Evolutionary conservation across 179 eudicot species (phyloP).

Genomic region (Pouteria campechiana): DNA sequence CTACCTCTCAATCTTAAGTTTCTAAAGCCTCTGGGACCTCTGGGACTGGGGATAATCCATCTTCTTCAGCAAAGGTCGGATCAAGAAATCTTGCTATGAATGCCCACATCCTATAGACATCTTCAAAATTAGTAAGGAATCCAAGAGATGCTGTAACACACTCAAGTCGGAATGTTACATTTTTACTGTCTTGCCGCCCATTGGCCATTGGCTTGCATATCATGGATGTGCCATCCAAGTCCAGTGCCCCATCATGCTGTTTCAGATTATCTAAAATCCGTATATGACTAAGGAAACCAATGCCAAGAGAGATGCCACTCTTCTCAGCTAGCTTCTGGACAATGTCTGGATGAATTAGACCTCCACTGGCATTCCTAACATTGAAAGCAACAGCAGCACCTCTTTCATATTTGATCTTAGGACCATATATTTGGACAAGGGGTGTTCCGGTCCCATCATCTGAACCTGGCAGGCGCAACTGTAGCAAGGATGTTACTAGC

Average conservation of each 20-base stretch:
- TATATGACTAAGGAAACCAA: constrained; percentile 51
- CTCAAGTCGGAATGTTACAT: constrained; percentile 18
- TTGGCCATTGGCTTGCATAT: constrained; percentile 35
- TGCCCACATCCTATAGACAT: constrained; percentile 53
- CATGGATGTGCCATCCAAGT: constrained; percentile 24
- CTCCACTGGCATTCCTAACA: constrained; percentile 28
- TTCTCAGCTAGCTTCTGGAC: constrained; percentile 65
- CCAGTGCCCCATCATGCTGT: constrained; percentile 22
- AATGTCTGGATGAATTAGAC: constrained; percentile 38
- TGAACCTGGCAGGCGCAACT: constrained; percentile 21
- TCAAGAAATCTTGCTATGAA: constrained; percentile 50
- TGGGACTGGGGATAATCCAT: constrained; percentile 24
- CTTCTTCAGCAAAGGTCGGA: constrained; percentile 28
- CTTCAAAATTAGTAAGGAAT: constrained; percentile 64
- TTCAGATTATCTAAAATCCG: constrained; percentile 25
- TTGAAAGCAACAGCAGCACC: constrained; percentile 65
- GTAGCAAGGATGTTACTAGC: constrained; percentile 89
- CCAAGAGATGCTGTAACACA: constrained; percentile 43
- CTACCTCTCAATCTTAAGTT: neutral
- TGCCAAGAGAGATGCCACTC: constrained; percentile 34
- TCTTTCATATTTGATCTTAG: constrained; percentile 39
- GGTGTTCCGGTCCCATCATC: constrained; percentile 15
- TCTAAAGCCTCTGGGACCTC: constrained; percentile 23
- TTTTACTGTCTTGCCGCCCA: constrained; percentile 27
- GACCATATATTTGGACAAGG: constrained; percentile 55